These are phyloP conservation scores for Bruguiera sexangula DNA, from an alignment of 345 rosid genomes.

Conservation along the genomic window DNA sequence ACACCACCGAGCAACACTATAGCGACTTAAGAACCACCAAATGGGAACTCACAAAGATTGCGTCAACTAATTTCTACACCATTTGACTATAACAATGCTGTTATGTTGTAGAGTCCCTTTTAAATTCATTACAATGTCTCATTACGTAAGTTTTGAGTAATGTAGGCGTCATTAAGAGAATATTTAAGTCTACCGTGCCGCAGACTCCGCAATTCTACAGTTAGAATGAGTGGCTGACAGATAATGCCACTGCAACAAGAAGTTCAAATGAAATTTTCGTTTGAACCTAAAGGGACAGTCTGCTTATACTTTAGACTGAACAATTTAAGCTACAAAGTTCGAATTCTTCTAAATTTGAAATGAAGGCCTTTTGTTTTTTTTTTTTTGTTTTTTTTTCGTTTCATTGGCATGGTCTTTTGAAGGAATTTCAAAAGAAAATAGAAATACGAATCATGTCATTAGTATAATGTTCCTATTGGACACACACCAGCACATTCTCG, in stretches of 20 bases:
- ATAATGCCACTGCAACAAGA: not conserved
- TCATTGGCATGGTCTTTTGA: not conserved
- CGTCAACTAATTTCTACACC: constrained; percentile 18
- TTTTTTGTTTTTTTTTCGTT: no score
- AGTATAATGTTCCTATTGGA: not conserved
- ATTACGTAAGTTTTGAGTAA: constrained; percentile 39
- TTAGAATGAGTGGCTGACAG: no score
- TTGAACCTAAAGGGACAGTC: no score
- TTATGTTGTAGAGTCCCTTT: not conserved
- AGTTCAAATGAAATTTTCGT: no score
- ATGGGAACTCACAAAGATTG: constrained; percentile 18
- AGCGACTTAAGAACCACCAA: constrained; percentile 48
- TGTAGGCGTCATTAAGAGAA: constrained; percentile 38
- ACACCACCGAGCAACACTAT: constrained; percentile 24
- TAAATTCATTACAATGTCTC: constrained; percentile 1
- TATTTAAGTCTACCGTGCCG: not conserved
- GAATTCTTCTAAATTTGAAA: no score
- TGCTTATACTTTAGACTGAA: no score
- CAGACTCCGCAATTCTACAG: not conserved
- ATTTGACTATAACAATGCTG: constrained; percentile 14
- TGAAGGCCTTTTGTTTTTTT: no score
- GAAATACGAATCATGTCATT: not conserved
- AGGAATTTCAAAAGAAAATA: not conserved
- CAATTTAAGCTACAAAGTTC: no score
- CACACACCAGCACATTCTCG: not conserved